Evolutionary conservation across 306 rosid genomes (phyloP).

Genomic region (Ammopiptanthus mongolicus): DNA sequence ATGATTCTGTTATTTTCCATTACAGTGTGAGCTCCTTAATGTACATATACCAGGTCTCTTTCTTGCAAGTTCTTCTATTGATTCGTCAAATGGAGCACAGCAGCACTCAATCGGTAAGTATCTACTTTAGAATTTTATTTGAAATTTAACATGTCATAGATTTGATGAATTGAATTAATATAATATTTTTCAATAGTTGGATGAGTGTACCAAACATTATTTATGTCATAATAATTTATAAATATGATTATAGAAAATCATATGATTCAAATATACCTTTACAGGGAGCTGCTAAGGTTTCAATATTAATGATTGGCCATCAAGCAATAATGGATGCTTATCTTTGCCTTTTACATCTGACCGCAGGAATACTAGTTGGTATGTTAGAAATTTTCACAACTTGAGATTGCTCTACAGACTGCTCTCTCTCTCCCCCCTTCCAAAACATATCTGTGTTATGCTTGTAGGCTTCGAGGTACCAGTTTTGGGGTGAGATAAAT

Average conservation of each 20-base stretch:
- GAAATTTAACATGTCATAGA: neutral
- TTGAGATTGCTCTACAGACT: constrained; percentile 1
- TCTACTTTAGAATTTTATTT: constrained; percentile 7
- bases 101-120: constrained; percentile 92
- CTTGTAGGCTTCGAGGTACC: neutral
- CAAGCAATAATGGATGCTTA: constrained; percentile 97
- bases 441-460: neutral
- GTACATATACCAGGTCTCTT: constrained; percentile 55
- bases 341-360: constrained; percentile 89
- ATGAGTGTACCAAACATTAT: neutral
- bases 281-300: constrained; percentile 97
- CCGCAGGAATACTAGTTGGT: constrained; percentile 95
- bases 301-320: constrained; percentile 86
- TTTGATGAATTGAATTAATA: neutral
- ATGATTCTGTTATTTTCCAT: constrained; percentile 16
- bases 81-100: constrained; percentile 99
- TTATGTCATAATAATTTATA: neutral
- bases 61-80: constrained; percentile 89
- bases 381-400: constrained; percentile 13
- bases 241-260: neutral
- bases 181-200: neutral
- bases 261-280: constrained; percentile 27
- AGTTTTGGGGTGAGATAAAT: constrained; percentile 4
- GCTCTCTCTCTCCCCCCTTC: neutral
- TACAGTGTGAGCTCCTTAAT: constrained; percentile 45